Conservation (phyloP, 768 basidiomycete genomes). For the Lactarius vividus region DNA sequence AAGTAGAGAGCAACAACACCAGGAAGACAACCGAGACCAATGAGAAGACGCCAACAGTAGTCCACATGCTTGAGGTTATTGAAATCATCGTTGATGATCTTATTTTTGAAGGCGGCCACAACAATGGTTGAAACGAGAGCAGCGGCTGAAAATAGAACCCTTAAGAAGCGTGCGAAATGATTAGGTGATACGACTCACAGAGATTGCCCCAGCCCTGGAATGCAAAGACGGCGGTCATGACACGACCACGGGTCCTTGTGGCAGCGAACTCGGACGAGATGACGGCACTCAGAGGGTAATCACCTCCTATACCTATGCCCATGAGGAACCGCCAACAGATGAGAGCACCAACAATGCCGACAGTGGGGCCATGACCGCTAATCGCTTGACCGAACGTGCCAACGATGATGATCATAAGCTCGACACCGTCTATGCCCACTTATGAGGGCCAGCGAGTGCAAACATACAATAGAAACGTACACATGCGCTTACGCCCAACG, state of each 20-base stretch:
- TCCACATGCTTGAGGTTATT: slow-evolving; percentile 54
- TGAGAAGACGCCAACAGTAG: slow-evolving; percentile 81
- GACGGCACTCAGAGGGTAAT: slow-evolving; percentile 82
- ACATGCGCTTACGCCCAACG: slow-evolving; percentile 55
- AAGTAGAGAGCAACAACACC: slow-evolving; percentile 82
- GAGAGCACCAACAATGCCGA: slow-evolving; percentile 71
- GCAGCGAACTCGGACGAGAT: slow-evolving; percentile 89
- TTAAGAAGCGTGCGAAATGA: neutral
- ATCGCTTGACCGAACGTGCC: slow-evolving; percentile 79
- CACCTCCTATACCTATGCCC: slow-evolving; percentile 86
- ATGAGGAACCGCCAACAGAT: slow-evolving; percentile 83
- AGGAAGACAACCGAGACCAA: slow-evolving; percentile 84
- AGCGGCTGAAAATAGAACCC: slow-evolving; percentile 43
- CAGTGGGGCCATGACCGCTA: slow-evolving; percentile 61
- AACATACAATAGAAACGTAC: slow-evolving; percentile 39
- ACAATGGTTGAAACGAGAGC: slow-evolving; percentile 64
- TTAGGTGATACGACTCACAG: slow-evolving; percentile 39
- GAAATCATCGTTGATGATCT: slow-evolving; percentile 47
- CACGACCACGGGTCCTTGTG: slow-evolving; percentile 70
- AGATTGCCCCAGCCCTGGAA: slow-evolving; percentile 88
- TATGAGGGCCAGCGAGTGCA: neutral
- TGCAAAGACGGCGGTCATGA: slow-evolving; percentile 89
- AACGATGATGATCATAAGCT: slow-evolving; percentile 79
- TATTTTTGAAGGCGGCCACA: slow-evolving; percentile 63
- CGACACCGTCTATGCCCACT: slow-evolving; percentile 52